Conservation (phyloP, 2,329 filamentous ascomycete genomes). For the Aspergillus sp. region DNA sequence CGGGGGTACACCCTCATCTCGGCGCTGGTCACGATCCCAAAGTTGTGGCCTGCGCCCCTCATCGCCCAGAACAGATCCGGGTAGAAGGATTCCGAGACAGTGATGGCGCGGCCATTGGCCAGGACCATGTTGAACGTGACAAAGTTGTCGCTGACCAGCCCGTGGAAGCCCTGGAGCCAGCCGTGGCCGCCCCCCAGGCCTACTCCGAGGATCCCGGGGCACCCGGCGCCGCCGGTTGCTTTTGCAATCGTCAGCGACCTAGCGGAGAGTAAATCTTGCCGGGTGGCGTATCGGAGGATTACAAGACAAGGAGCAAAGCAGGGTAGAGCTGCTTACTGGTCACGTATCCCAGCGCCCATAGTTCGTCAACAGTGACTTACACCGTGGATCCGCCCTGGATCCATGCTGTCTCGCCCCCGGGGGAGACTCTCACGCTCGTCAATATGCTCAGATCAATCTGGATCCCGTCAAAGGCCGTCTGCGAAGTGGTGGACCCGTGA, state of each 20-base stretch:
- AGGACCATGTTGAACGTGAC: conserved; percentile 26
- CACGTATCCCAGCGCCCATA: conserved; percentile 7
- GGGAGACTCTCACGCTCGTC: too few species aligned
- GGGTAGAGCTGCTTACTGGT: neutral
- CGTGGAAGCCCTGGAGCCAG: conserved; percentile 51
- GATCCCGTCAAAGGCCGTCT: too few species aligned
- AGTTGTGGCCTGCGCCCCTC: conserved; percentile 59
- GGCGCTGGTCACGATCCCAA: conserved; percentile 47
- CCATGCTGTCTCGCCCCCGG: too few species aligned
- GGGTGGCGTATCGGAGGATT: too few species aligned
- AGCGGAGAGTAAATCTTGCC: neutral
- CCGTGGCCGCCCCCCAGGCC: conserved; percentile 59
- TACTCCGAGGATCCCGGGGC: conserved; percentile 1
- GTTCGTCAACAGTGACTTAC: neutral
- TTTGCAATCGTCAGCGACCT: neutral
- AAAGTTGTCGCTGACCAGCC: conserved; percentile 29
- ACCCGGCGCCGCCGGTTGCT: conserved; percentile 1
- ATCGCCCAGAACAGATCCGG: conserved; percentile 59
- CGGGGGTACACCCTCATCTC: conserved; percentile 4
- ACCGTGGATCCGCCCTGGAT: neutral
- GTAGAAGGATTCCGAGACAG: conserved; percentile 38
- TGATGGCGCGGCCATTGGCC: conserved; percentile 40
- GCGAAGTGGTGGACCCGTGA: neutral
- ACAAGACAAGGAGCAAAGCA: neutral
- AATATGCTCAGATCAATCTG: too few species aligned